Evolutionary conservation across 2,329 filamentous ascomycete genomes (phyloP).

Genomic region (Aspergillus fructus): DNA sequence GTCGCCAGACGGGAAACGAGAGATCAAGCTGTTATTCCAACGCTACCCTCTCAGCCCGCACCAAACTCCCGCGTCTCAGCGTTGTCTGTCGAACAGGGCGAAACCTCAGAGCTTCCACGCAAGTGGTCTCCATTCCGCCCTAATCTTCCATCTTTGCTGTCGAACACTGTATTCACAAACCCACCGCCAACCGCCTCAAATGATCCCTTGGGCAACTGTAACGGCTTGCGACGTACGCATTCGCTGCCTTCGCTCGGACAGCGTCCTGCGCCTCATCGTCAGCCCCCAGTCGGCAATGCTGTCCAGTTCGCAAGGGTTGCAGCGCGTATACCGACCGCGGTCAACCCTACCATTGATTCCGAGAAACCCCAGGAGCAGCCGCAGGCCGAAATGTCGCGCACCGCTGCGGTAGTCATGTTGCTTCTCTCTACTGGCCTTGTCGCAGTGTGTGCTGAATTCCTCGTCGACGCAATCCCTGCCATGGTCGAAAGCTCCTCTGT

Average conservation of each 20-base stretch:
- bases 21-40: neutral
- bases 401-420: constrained; percentile 56
- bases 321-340: constrained; percentile 24
- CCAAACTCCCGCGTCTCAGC: constrained; percentile 15
- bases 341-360: constrained; percentile 9
- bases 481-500: constrained; percentile 62
- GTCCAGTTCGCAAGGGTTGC: constrained; percentile 36
- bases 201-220: constrained; percentile 15
- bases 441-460: constrained; percentile 67
- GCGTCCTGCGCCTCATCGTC: constrained; percentile 8
- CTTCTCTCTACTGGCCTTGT: constrained; percentile 56
- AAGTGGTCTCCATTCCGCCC: constrained; percentile 31
- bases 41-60: neutral
- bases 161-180: constrained; percentile 36
- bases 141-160: constrained; percentile 30
- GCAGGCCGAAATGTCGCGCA: constrained; percentile 52
- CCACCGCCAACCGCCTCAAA: constrained; percentile 15
- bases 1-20: neutral
- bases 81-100: constrained; percentile 1
- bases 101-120: constrained; percentile 19
- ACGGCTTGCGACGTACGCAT: constrained; percentile 30
- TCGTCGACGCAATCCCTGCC: constrained; percentile 70
- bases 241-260: constrained; percentile 31
- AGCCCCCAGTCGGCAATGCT: constrained; percentile 30
- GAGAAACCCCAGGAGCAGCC: constrained; percentile 18